Percentiles rank a stretch among this genome's conserved stretches.
Evolutionary conservation across 202 grass and related monocot species (phyloP).

Genomic region (Panicum virgatum): DNA sequence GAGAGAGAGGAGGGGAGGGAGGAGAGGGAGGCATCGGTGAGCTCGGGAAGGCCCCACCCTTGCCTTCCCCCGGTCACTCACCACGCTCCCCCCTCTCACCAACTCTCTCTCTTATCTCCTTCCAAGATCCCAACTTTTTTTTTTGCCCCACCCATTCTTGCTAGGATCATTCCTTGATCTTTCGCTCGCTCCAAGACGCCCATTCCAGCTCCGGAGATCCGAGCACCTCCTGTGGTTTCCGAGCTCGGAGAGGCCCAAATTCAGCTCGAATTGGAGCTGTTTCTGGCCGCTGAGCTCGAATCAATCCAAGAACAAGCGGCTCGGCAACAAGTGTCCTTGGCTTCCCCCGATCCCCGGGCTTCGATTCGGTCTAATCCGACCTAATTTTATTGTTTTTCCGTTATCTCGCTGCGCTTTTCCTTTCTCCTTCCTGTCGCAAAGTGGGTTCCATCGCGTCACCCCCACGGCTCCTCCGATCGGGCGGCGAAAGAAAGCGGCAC

Average conservation of each 20-base stretch:
- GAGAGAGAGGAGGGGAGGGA: slow-evolving; percentile 47
- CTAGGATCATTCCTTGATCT: slow-evolving; percentile 61
- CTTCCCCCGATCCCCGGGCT: slow-evolving; percentile 40
- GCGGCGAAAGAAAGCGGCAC: slow-evolving; percentile 37
- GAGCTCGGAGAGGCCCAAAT: not conserved
- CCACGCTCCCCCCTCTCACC: slow-evolving; percentile 54
- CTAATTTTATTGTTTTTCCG: slow-evolving; percentile 3
- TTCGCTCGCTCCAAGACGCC: slow-evolving; percentile 38
- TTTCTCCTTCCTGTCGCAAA: slow-evolving; percentile 20
- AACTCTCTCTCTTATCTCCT: slow-evolving; percentile 54
- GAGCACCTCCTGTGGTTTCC: not conserved
- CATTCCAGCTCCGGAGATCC: slow-evolving; percentile 41
- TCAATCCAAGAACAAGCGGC: slow-evolving; percentile 17
- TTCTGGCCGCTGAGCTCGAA: slow-evolving; percentile 1
- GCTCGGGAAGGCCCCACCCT: slow-evolving; percentile 42
- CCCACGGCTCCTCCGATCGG: slow-evolving; percentile 49
- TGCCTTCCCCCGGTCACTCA: slow-evolving; percentile 43
- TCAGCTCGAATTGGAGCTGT: slow-evolving; percentile 3
- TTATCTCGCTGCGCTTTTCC: not conserved
- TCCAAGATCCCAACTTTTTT: slow-evolving; percentile 50
- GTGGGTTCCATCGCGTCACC: slow-evolving; percentile 78
- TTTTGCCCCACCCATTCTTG: slow-evolving; percentile 3
- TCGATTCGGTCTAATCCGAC: slow-evolving; percentile 56
- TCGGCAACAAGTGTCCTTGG: slow-evolving; percentile 32
- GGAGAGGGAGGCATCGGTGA: slow-evolving; percentile 43